Conservation (phyloP, 106 monocot genomes). For the Iris macrosiphon region DNA sequence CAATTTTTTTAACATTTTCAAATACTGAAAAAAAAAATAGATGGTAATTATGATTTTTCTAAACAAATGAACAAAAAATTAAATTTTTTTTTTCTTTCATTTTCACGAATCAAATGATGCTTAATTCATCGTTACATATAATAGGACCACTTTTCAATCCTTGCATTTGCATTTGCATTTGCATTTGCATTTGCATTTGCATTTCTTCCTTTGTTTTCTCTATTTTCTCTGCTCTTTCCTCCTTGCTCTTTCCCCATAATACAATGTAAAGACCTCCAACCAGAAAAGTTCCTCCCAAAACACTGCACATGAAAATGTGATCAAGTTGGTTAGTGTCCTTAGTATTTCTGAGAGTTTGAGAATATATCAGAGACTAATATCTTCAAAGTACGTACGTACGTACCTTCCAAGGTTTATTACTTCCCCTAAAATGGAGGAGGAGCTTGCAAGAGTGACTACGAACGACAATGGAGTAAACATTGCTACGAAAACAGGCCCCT, state of each 20-base stretch:
- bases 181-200: too few relatives aligned
- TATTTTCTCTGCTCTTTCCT: not conserved
- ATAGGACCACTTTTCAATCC: too few relatives aligned
- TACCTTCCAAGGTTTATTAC: conserved; percentile 12
- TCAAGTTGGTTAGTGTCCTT: not conserved
- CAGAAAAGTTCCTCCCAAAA: conserved; percentile 17
- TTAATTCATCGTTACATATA: too few relatives aligned
- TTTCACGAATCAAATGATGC: too few relatives aligned
- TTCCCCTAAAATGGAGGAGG: conserved; percentile 31
- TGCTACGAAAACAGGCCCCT: conserved; percentile 38
- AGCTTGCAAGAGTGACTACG: conserved; percentile 22
- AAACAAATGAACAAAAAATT: too few relatives aligned
- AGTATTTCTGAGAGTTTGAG: not conserved
- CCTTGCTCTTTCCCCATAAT: conserved; percentile 29
- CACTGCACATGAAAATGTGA: not conserved
- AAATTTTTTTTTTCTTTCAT: too few relatives aligned
- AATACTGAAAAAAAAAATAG: too few relatives aligned
- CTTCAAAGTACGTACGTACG: not conserved
- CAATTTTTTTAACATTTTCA: too few relatives aligned
- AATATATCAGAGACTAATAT: not conserved
- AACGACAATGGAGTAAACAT: conserved; percentile 26
- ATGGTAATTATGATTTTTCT: too few relatives aligned
- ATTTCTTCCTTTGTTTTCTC: not conserved
- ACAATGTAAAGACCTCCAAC: conserved; percentile 23
- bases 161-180: too few relatives aligned